A percentile compares a stretch with the other conserved stretches of the same genome.
These are phyloP conservation scores for Hypoxylon trugodes DNA, from an alignment of 495 filamentous ascomycete genomes.

Conservation along the genomic window DNA sequence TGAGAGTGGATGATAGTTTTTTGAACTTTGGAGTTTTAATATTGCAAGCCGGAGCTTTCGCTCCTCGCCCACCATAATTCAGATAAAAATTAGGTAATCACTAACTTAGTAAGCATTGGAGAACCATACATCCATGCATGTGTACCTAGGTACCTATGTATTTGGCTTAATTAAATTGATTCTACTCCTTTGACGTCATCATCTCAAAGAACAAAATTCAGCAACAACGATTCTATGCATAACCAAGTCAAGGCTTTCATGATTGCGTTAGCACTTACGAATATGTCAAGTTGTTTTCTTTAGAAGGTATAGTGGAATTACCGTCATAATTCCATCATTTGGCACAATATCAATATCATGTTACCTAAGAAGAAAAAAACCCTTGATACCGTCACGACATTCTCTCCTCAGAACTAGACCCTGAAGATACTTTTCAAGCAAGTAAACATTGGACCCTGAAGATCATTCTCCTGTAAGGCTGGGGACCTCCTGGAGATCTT, in stretches of 20 bases:
- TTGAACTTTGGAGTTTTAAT: neutral
- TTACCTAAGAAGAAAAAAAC: no score
- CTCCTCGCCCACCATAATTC: no score
- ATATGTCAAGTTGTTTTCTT: neutral
- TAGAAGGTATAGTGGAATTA: neutral
- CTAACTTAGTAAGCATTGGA: no score
- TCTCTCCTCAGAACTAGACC: neutral
- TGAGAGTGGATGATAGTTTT: conserved; percentile 1
- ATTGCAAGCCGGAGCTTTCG: conserved; percentile 23
- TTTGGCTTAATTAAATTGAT: no score
- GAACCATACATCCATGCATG: no score
- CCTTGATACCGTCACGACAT: conserved; percentile 18
- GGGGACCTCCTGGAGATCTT: conserved; percentile 13
- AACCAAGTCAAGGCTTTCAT: neutral
- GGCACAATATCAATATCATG: no score
- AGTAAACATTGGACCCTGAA: conserved; percentile 34
- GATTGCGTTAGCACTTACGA: neutral
- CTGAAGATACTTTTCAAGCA: neutral
- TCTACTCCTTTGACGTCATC: conserved; percentile 38
- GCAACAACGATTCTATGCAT: no score
- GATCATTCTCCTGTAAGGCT: conserved; percentile 31
- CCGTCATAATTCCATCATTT: neutral
- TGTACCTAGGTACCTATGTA: no score
- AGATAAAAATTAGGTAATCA: no score
- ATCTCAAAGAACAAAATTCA: no score